Conservation (phyloP, 306 rosid genomes). For the Fragaria vesca region DNA sequence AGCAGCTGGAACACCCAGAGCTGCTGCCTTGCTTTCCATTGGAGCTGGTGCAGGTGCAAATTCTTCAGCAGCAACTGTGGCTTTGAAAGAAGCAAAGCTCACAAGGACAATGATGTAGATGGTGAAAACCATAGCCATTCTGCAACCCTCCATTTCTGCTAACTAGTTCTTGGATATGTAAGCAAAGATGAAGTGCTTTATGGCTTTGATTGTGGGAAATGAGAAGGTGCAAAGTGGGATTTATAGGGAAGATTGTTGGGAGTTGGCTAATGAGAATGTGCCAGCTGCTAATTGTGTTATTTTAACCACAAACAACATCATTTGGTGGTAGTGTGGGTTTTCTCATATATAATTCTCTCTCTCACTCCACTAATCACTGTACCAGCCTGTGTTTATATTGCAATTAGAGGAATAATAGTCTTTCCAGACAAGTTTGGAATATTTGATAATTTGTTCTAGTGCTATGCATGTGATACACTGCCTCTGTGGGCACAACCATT, state of each 20-base stretch:
- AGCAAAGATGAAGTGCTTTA: neutral
- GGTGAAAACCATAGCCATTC: slow-evolving; percentile 37
- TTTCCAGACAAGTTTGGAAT: slow-evolving; percentile 7
- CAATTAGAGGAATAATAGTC: slow-evolving; percentile 6
- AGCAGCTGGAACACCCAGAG: slow-evolving; percentile 30
- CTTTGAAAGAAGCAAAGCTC: slow-evolving; percentile 30
- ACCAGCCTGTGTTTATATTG: slow-evolving; percentile 21
- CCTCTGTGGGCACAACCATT: neutral
- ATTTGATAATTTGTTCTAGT: slow-evolving; percentile 1
- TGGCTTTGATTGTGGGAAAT: slow-evolving; percentile 10
- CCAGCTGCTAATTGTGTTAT: slow-evolving; percentile 15
- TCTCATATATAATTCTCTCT: neutral
- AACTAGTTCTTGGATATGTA: neutral
- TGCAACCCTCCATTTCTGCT: slow-evolving; percentile 29
- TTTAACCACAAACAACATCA: slow-evolving; percentile 28
- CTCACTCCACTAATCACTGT: neutral
- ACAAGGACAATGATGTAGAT: slow-evolving; percentile 42
- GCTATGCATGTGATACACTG: slow-evolving; percentile 5
- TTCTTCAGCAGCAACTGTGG: slow-evolving; percentile 37
- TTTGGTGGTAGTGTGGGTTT: slow-evolving; percentile 25
- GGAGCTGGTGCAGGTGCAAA: slow-evolving; percentile 63
- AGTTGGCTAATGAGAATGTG: slow-evolving; percentile 1
- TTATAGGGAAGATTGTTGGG: slow-evolving; percentile 22
- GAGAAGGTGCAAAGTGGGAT: slow-evolving; percentile 5
- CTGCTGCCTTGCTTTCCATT: slow-evolving; percentile 53